Evolutionary conservation across 441 rosid genomes (phyloP), one percentile per base, ranked within the genome.

Genomic region (Raphanus hybrid): DNA sequence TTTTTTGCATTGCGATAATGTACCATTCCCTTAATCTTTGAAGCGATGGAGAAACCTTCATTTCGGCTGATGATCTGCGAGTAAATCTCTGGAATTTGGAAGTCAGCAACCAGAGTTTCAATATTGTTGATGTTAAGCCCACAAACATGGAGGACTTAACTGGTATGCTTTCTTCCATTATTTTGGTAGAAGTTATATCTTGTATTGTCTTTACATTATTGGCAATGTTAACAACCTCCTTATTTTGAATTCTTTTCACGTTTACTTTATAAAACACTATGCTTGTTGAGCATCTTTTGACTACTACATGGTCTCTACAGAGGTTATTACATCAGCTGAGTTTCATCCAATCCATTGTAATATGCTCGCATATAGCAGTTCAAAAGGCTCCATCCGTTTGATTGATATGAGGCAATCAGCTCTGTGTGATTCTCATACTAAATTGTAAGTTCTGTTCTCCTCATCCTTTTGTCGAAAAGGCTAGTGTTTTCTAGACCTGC

Each of bases 81-180:
- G 88, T 96, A 75, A 96, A 96, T 89, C 97, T 96, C 58, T 96
- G 99, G 99, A 96, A 96, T 90, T 80, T 96, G 91, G 99, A 90
- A 88, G 90, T 96, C 75, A 92, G 98, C 92, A 96, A 88, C 82
- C 98, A 96, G 74, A 96, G 99, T 85, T 96, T 96, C 75, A 96
- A 93, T 82, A 96, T 96, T 60, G 94, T 96, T 32, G 99, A 96
- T 82, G 96, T 96, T 75, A 96, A 96, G 78, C 99, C 99, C 62
- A 86, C 97, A 69, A 96, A 96, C 85, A 29, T 29, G 34, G 34
- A 29, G 34, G 34, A 29, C 5, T 29, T 29, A 29, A 29, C 34
- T 29, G 34, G 34, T 29, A 29, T 29, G 34, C 34, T 29, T 29
- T 29, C 34, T 29, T 29, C 34, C 34, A 29, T 29, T 29, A 29